phyloP scores from a whole-genome alignment of 495 filamentous ascomycete genomes.

The Penicillium argentinense region DNA sequence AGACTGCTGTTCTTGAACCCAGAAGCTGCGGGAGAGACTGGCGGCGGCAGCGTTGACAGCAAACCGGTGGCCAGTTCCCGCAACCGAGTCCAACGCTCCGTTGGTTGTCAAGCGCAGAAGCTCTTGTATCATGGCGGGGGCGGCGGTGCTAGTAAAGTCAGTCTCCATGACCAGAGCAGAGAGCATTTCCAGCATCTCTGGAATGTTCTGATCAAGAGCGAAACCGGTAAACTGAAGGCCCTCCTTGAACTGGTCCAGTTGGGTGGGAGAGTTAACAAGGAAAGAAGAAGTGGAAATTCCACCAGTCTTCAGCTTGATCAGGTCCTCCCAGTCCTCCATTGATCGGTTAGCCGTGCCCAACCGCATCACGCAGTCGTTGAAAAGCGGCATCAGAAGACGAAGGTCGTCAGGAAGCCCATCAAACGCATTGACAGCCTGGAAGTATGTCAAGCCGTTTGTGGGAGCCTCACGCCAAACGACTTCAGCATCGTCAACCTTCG shows the following conservation, averaged over 20 bases:
- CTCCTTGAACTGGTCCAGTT: constrained; percentile 69
- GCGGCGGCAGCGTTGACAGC: constrained; percentile 82
- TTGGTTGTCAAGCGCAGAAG: constrained; percentile 81
- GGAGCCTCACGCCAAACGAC: constrained; percentile 90
- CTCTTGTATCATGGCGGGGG: constrained; percentile 78
- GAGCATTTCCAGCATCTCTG: constrained; percentile 85
- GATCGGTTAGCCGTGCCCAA: constrained; percentile 81
- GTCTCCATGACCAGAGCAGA: constrained; percentile 80
- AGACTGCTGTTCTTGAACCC: constrained; percentile 74
- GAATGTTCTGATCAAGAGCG: constrained; percentile 84
- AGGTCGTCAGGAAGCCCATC: constrained; percentile 82
- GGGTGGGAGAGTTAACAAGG: constrained; percentile 68
- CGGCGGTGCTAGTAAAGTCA: constrained; percentile 79
- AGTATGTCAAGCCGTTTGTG: constrained; percentile 95
- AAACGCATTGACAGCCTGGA: constrained; percentile 81
- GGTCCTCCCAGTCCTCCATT: constrained; percentile 93
- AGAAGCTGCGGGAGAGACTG: constrained; percentile 66
- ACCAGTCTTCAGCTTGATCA: constrained; percentile 96
- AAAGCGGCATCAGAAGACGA: constrained; percentile 80
- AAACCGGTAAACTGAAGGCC: constrained; percentile 80
- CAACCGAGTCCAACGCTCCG: constrained; percentile 88
- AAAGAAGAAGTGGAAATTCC: constrained; percentile 80
- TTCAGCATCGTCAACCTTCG: constrained; percentile 61
- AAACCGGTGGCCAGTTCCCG: constrained; percentile 80
- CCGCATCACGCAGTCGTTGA: constrained; percentile 89